These are phyloP conservation scores for Nemania serpens DNA, from an alignment of 2,329 filamentous ascomycete genomes.

Conservation along the genomic window DNA sequence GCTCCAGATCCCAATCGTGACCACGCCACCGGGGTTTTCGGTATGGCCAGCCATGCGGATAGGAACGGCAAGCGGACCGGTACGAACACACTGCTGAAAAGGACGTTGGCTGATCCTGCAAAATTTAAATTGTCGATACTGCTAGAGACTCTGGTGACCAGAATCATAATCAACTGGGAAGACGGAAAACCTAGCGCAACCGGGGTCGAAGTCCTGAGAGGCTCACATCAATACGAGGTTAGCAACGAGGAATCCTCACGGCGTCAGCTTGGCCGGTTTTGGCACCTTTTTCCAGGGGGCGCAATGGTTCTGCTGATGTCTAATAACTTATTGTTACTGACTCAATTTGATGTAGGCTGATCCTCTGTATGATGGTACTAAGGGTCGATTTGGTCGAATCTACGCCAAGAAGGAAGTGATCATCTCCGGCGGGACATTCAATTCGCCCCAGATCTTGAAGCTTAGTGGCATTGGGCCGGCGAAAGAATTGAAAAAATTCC, in stretches of 20 bases:
- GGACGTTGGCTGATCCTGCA: constrained; percentile 52
- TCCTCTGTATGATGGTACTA: constrained; percentile 40
- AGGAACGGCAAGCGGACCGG: constrained; percentile 43
- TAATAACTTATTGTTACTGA: neutral
- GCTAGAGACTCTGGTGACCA: constrained; percentile 39
- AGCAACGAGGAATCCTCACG: neutral
- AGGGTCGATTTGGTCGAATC: constrained; percentile 34
- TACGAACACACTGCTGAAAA: constrained; percentile 53
- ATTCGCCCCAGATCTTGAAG: constrained; percentile 57
- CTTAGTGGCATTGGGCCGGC: constrained; percentile 55
- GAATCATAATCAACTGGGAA: constrained; percentile 34
- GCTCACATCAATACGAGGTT: constrained; percentile 41
- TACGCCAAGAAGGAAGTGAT: constrained; percentile 51
- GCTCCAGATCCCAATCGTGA: constrained; percentile 35
- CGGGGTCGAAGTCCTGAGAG: constrained; percentile 37
- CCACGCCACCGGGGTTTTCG: constrained; percentile 37
- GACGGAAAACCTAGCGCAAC: constrained; percentile 35
- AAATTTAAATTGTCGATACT: constrained; percentile 49
- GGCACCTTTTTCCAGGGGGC: too few species aligned
- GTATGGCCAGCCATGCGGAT: constrained; percentile 35
- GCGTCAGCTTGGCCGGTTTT: too few species aligned
- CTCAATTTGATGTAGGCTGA: constrained; percentile 33
- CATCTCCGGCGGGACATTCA: constrained; percentile 54
- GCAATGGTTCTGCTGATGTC: neutral
- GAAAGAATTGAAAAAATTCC: constrained; percentile 47